phyloP scores from a whole-genome alignment of 2,329 filamentous ascomycete genomes.

The Gaeumannomyces tritici region DNA sequence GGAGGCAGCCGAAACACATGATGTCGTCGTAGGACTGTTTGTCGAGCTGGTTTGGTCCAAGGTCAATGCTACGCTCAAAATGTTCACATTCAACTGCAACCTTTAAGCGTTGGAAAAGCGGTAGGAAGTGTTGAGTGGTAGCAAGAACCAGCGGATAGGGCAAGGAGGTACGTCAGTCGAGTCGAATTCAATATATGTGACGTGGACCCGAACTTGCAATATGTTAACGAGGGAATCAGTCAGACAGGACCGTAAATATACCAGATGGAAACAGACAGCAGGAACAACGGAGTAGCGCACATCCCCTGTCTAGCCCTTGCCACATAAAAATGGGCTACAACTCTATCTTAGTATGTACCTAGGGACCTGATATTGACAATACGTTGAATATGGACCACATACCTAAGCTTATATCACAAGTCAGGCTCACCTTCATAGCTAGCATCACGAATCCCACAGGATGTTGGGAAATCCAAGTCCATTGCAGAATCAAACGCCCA shows the following conservation, averaged over 20 bases:
- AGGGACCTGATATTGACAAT: too few relatives aligned
- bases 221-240: background rate
- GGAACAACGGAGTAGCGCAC: too few relatives aligned
- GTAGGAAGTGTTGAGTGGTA: too few relatives aligned
- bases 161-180: background rate
- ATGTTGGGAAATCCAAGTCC: background rate
- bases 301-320: too few relatives aligned
- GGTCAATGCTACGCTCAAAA: background rate
- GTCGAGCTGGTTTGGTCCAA: background rate
- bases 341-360: too few relatives aligned
- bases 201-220: background rate
- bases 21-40: background rate
- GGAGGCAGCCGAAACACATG: constrained; percentile 26
- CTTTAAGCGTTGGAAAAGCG: background rate
- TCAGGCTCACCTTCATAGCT: too few relatives aligned
- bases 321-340: too few relatives aligned
- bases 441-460: too few relatives aligned
- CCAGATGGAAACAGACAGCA: background rate
- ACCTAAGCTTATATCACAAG: too few relatives aligned
- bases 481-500: constrained; percentile 1
- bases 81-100: background rate
- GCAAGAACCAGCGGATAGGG: background rate
- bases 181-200: background rate
- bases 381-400: too few relatives aligned
- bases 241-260: background rate